Base-by-base conservation (phyloP, 2,329 filamentous ascomycete genomes). In the Penicillium sp. region DNA sequence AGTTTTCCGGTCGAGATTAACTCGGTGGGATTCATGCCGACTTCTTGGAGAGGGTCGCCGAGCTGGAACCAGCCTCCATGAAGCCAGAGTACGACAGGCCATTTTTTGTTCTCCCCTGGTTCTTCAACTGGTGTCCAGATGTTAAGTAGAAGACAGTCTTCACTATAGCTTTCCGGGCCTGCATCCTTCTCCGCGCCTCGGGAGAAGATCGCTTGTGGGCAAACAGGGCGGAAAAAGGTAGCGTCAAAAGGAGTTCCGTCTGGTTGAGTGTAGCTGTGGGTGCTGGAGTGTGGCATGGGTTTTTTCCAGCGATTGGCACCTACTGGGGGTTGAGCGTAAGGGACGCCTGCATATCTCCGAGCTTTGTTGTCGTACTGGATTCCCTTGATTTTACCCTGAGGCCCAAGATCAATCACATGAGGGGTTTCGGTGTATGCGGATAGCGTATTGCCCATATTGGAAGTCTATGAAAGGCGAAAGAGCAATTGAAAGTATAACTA, bases 71-170 rank as follows among this genome's bases (percentile, higher is more conserved):
- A 34, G 3, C 31, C 31, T 12, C 31, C 31, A n/a, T 64, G 68
- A 29, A 70, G 65, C 60, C 64, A 64, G 47, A 70, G 59, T 44
- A 70, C 62, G 6, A 70, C 67, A 0, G 67, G 67, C 65, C 66
- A 70, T 46, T 63, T 67, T 24, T 48, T 51, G 8, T 54, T 39
- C 2, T 49, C 33, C 12, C 24, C 23, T 6, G 58, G 46, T 2
- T 59, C 43, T 26, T 62, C 38, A 4, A 72, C 68, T 0, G 78
- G 78, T 0, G 73, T 73, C 76, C 76, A 81, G 52, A 81, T 72
- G 49, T 81, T 81, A 42, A 77, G 66, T 34, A 74, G 74, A 38
- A 81, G 65, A 44, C 79, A 81, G 60, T 81, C 79, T 53, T 81
- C 79, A 15, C 69, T 69, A 51, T 71, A 74, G 5, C 51, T 47